Evolutionary conservation across 768 basidiomycete genomes (phyloP), one percentile per base, ranked within the genome.

Genomic region (Tylopilus rubrobrunneus): DNA sequence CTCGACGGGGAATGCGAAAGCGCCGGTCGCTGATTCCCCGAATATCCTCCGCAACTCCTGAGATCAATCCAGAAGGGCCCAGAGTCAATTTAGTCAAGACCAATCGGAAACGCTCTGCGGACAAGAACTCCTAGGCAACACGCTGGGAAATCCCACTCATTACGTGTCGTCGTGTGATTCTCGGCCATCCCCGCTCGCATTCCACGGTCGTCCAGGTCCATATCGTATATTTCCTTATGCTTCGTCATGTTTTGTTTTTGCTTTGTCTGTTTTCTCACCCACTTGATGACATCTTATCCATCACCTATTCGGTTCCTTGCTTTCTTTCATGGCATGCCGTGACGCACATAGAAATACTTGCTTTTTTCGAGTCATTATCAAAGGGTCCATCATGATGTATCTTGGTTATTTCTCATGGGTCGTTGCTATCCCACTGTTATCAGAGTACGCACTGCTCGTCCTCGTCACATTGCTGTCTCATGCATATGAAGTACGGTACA

Each of bases 1-100:
- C 85, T 60, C 76, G 85, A 34, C 77, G 87, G 17, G 87, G 87
- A 10, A 81, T 85, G 77, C 76, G 84, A 48, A 73, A 71, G 62
- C 68, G 73, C 68, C 43, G 61, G 66, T 67, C 72, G 72, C 62
- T 71, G 37, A 36, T 71, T 33, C 70, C 68, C 17, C 66, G 70
- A 21, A 62, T 58, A 19, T 58, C 62, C 4, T 71, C 68, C 15
- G 25, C 63, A 2, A 40, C 58, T 7, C 66, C 69, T 37, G 68
- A 69, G n/a, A 53, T 54, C 42, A 67, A 53, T 41, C 10, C 55
- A 50, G 66, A 59, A 3, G 56, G 67, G 28, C 51, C 69, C 19
- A 63, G 64, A 56, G 61, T 62, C 28, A 61, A 56, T 15, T 7
- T 55, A 3, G 45, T 51, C 52, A 68, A 71, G 49, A 7, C 59